Percentiles rank a stretch among this genome's conserved stretches.
Evolutionary conservation across 257 asterid species (phyloP).

Genomic region (Primulina tabacum): DNA sequence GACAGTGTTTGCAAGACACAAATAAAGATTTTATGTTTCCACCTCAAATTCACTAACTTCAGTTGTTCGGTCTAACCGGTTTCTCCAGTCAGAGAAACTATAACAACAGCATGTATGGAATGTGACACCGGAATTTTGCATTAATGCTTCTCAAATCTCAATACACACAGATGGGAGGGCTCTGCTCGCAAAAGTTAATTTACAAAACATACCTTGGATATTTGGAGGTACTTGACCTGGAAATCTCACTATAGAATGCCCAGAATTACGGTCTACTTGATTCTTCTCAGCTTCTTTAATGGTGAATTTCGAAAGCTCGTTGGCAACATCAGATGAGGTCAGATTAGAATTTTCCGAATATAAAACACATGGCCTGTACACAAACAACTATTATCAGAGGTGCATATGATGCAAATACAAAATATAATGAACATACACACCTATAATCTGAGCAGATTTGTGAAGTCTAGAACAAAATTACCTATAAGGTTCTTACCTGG

Average conservation of each 20-base stretch:
- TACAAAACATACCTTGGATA: conserved; percentile 56
- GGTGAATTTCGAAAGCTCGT: conserved; percentile 69
- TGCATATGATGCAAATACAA: background rate
- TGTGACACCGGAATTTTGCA: background rate
- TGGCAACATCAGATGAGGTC: conserved; percentile 46
- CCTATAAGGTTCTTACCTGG: conserved; percentile 46
- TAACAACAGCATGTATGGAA: background rate
- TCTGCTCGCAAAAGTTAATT: background rate
- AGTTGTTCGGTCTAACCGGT: background rate
- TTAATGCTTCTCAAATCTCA: background rate
- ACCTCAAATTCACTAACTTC: background rate
- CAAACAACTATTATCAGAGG: conserved; percentile 23
- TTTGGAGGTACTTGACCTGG: conserved; percentile 82
- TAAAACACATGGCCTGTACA: conserved; percentile 65
- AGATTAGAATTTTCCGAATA: conserved; percentile 61
- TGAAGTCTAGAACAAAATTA: background rate
- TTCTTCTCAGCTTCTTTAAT: conserved; percentile 69
- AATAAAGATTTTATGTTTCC: background rate
- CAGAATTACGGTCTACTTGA: conserved; percentile 44
- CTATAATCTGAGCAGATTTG: background rate
- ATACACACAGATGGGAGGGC: background rate
- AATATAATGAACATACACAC: background rate
- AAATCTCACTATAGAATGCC: conserved; percentile 56
- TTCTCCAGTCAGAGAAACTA: background rate
- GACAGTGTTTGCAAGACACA: background rate